Percentiles rank a stretch among this genome's conserved stretches.
These are phyloP conservation scores for Micractinium conductrix DNA, from an alignment of 139 green algal species.

Conservation along the genomic window DNA sequence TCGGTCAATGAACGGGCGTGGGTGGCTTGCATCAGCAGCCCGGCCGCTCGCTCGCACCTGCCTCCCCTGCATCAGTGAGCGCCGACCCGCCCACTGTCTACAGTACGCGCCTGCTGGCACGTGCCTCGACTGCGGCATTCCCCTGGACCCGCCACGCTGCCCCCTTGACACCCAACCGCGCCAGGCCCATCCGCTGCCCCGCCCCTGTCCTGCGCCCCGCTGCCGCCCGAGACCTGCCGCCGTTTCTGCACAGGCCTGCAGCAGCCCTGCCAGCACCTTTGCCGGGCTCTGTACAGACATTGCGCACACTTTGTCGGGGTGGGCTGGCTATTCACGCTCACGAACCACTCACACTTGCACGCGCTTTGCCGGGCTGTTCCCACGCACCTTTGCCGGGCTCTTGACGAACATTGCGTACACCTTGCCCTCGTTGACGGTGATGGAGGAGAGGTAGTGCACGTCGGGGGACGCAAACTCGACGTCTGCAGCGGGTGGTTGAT, in stretches of 20 bases:
- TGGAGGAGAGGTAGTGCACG: constrained; percentile 70
- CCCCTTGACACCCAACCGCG: neutral
- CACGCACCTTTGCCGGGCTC: constrained; percentile 39
- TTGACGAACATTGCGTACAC: constrained; percentile 75
- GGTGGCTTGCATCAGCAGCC: neutral
- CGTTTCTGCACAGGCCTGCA: neutral
- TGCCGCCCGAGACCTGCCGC: neutral
- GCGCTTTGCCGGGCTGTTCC: neutral
- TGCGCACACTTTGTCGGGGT: neutral
- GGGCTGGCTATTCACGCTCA: neutral
- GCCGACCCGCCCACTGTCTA: neutral
- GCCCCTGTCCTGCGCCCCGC: neutral
- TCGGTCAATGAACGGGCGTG: neutral
- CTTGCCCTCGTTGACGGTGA: constrained; percentile 79
- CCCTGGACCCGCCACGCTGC: neutral
- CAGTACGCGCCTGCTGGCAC: too few species aligned
- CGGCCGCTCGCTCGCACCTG: neutral
- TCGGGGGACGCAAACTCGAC: constrained; percentile 61
- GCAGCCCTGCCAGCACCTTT: neutral
- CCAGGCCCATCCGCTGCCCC: neutral
- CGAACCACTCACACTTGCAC: neutral
- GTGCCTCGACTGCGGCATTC: too few species aligned
- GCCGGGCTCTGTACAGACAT: neutral
- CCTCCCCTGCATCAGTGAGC: neutral
- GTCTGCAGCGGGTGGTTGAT: constrained; percentile 21